Base-by-base conservation (phyloP, 164 flowering plant genomes). In the Saururus chinensis region DNA sequence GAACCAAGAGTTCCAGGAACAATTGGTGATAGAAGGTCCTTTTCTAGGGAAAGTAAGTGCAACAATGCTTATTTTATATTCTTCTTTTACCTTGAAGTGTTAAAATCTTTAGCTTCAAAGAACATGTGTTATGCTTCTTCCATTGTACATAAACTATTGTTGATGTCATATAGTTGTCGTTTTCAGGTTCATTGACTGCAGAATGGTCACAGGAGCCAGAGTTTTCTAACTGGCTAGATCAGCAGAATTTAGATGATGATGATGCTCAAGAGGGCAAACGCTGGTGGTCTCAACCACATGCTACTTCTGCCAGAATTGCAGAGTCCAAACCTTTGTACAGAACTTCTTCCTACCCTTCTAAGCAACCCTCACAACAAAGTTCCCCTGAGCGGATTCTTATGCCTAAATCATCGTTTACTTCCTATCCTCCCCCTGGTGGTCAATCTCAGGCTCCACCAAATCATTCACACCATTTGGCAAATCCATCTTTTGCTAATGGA, bases 31-130 rank as follows among this genome's bases (percentile, higher is more conserved):
- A 70, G 87, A 63, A 81, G 88, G 58, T 84, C 90, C 61, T 77
- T 86, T 74, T 89, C 90, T 26, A 73, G 92, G 66, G 96, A 89
- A 78, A 86, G 96, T 89, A 62, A 84, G 96, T 76, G 9, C 45
- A 41, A n/a, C n/a, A 13, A 41, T 54, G 56, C 9, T 22, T 16
- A 14, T 4, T 22, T 54, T 4, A 14, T 20, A 54, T 0, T 54
- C 57, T 54, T 4, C 8, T 22, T 54, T 54, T 22, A n/a, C 9
- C 13, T 54, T n/a, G n/a, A n/a, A n/a, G n/a, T n/a, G n/a, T n/a
- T n/a, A n/a, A n/a, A n/a, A 41, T 41, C 45, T 8, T 41, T 41
- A 41, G 12, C n/a, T n/a, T n/a, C n/a, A n/a, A n/a, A n/a, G n/a
- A n/a, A n/a, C n/a, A n/a, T n/a, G n/a, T n/a, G n/a, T n/a, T n/a